Evolutionary conservation across 2,329 filamentous ascomycete species (phyloP), one percentile per base, ranked within the genome.

Genomic region (Coniosporium tulheliwenetii): DNA sequence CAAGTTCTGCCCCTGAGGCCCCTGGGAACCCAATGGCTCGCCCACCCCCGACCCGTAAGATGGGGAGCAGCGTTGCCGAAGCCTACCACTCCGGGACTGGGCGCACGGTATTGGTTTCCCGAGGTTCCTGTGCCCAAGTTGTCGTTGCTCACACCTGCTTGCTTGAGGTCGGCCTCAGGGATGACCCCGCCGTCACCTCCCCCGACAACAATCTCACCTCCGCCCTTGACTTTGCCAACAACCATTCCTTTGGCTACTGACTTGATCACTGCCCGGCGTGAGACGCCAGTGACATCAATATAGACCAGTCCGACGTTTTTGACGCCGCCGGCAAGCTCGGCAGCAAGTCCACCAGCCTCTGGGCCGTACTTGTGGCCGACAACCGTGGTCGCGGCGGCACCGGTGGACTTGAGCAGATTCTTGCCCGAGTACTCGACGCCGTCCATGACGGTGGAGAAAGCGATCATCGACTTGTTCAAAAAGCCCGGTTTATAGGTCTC

Each of bases 231-330:
- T 48, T 77, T 78, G 31, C 85, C 85, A 5, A 93, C 78, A 0
- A 93, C 79, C 91, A 98, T 96, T 34, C 91, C 86, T 66, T 93
- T 95, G 14, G 87, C 91, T 1, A 96, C 91, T 35, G 81, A 85
- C 68, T 95, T 98, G 56, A 98, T 74, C 36, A 98, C 77, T 0
- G 91, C 91, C 45, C 79, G 77, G 35, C 91, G 73, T 41, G 84
- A 93, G 1, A 98, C 91, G 31, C 91, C 91, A 0, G 87, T 81
- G 1, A 93, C 89, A 52, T 98, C 91, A 45, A 98, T 94, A 57
- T 98, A 98, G 30, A 98, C 91, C 26, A 98, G 70, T 5, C 87
- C 91, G 7, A 96, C 91, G 49, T 96, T 98, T 70, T 91, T 94
- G 52, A 95, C 79, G 16, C 87, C 89, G 5, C 85, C 80, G 1